Evolutionary conservation across 2,329 filamentous ascomycete genomes (phyloP), one percentile per base, ranked within the genome.

Genomic region (Scedosporium aurantiacum): DNA sequence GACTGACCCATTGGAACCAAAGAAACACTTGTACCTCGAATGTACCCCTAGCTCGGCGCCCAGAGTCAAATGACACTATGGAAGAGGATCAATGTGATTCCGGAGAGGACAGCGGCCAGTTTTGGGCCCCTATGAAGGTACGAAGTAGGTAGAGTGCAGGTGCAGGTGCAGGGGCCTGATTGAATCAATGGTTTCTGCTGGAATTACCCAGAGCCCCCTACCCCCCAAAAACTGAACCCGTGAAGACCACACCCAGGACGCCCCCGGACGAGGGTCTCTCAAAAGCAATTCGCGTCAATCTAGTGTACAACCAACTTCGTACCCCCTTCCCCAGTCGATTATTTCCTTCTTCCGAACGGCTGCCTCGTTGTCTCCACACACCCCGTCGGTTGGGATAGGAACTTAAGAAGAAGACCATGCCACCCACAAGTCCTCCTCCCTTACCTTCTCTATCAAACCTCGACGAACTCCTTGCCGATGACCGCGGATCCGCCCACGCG

Each of bases 381-480:
- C 23, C 27, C 16, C 21, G 50, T 6, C 23, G 43, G 50, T 23
- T 54, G 50, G 43, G 18, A 47, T 16, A 21, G 43, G 18, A 47
- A 18, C 18, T 54, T 14, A 54, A 23, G 21, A 54, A 54, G 23
- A 54, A 54, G 50, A 27, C 50, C 50, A 60, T 60, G 58, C 58
- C 58, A 47, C 47, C 47, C 58, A 54, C 58, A 41, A 60, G 58
- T 40, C 58, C 58, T 37, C 58, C 58, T 23, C 58, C 58, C 58
- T 60, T 55, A 27, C 58, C 40, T 54, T 40, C 45, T 16, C 47
- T 54, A 70, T 57, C 69, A 65, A 58, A 67, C 66, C 57, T 65
- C 66, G 54, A 62, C 45, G 23, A 66, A 63, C 7, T 61, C 65
- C 47, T 58, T 8, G 28, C 21, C 43, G 60, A 58, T 45, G 50